Evolutionary conservation across 106 monocot genomes (phyloP), one percentile per base, ranked within the genome.

Genomic region (Allium cepa): DNA sequence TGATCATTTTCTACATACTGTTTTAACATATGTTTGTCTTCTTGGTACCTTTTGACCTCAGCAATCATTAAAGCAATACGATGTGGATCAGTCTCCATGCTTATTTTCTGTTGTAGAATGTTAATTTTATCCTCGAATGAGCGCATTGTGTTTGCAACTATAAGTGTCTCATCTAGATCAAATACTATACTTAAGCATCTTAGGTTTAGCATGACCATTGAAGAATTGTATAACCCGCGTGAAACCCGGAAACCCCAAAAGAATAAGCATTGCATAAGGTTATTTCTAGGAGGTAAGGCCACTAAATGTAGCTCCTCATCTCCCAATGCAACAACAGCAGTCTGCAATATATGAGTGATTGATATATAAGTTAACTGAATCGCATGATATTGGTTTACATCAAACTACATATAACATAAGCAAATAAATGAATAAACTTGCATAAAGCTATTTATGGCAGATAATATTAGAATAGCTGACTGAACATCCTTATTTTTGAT

Each of bases 141-240:
- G 12, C 93, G 93, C 75, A 76, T 84, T 10, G 93, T 99, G 49
- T 99, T 99, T 47, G 99, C 99, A 67, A 99, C 93, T 69, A 99
- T 81, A 28, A 99, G 87, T 22, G 99, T 99, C 77, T 99, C 93
- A 69, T 99, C 93, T 46, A 99, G 87, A 77, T 99, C 99, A 85
- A 99, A 99, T 70, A 99, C 99, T 59, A 99, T 99, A 9, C 93
- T 93, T 9, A 99, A 79, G 76, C 99, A 99, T 73, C 99, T 80
- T 57, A 90, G 72, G 70, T 99, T 93, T 66, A 99, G 57, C 93
- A 99, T 87, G n/a, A 80, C 65, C 47, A 90, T 79, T 59, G 87
- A 93, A 53, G 90, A 93, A 76, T 70, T 74, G 57, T 99, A 99
- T 71, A 93, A 57, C 55, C 93, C 77, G 26, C 36, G 62, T 49